Evolutionary conservation across 345 rosid species (phyloP), one percentile per base, ranked within the genome.

Genomic region (Syzygium grande): DNA sequence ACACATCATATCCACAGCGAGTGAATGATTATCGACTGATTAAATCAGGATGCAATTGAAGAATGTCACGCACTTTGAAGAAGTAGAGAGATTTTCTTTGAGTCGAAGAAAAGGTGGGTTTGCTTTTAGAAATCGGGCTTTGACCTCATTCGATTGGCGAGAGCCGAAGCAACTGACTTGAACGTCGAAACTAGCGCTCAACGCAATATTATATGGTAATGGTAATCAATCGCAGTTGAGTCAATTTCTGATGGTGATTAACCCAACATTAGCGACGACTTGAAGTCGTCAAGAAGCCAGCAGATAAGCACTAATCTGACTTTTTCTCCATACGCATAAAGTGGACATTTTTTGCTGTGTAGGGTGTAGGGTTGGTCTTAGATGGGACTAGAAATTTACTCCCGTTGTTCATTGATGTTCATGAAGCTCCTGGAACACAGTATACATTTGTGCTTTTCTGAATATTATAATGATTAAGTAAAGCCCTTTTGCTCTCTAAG

Each of bases 361-460:
- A 34, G 80, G 9, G 27, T 9, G 80, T 73, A 19, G 49, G 80
- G 49, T 73, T 73, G 19, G 80, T 38, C 19, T 65, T 73, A 73
- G 80, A 73, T 73, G 80, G 80, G 23, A 73, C 43, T 84, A 38
- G 55, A 77, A 68, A 34, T 23, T 79, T 52, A 49, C 27, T 9
- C 25, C 58, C 17, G 80, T 11, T 53, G 85, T 68, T 61, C 49
- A 73, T n/a, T 29, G 65, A 59, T 84, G 59, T 87, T 84, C 86
- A 23, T 58, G 86, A 87, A 84, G 89, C 86, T 58, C 51, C 84
- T 84, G 53, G 89, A 80, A 58, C 51, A 52, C 65, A 53, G 13
- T 30, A 84, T 84, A 46, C 30, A 11, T 43, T 84, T 15, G n/a
- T 27, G 34, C 29, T 80, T 54, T 78, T 83, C 46, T 27, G 25